Percentiles rank a stretch among this genome's conserved stretches.
Conservation (phyloP, 148 eudicot genomes). For the Spergularia bocconei region DNA sequence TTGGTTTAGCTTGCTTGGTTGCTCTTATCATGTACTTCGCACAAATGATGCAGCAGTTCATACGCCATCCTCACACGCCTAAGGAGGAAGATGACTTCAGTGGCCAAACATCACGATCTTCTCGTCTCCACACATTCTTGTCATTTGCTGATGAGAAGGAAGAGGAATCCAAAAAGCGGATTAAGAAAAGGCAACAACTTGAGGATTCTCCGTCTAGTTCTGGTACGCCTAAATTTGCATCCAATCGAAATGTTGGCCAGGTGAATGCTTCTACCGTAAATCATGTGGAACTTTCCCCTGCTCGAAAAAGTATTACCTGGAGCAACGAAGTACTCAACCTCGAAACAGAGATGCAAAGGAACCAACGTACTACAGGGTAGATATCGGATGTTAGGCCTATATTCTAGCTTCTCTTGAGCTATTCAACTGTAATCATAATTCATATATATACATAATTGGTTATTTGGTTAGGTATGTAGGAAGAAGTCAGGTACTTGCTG, state of each 20-base stretch:
- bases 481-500: background rate
- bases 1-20: conserved; percentile 24
- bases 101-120: conserved; percentile 4
- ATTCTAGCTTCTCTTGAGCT: conserved; percentile 9
- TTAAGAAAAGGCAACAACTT: conserved; percentile 15
- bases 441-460: background rate
- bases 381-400: background rate
- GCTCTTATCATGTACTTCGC: conserved; percentile 18
- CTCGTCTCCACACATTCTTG: conserved; percentile 8
- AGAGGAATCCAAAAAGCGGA: conserved; percentile 11
- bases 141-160: conserved; percentile 20
- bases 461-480: conserved; percentile 5
- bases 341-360: background rate
- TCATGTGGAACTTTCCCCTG: conserved; percentile 11
- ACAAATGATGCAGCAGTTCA: conserved; percentile 14
- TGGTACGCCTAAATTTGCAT: conserved; percentile 11
- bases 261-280: conserved; percentile 1
- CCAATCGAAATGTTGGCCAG: background rate
- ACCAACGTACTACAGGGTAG: conserved; percentile 1
- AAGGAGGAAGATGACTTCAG: background rate
- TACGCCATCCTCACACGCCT: conserved; percentile 3
- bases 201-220: conserved; percentile 19
- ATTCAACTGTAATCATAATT: conserved; percentile 4
- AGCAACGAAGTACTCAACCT: conserved; percentile 5
- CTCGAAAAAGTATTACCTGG: background rate